Base-by-base conservation (phyloP, 1,284 basidiomycete species). In the Trametes polyzona region DNA sequence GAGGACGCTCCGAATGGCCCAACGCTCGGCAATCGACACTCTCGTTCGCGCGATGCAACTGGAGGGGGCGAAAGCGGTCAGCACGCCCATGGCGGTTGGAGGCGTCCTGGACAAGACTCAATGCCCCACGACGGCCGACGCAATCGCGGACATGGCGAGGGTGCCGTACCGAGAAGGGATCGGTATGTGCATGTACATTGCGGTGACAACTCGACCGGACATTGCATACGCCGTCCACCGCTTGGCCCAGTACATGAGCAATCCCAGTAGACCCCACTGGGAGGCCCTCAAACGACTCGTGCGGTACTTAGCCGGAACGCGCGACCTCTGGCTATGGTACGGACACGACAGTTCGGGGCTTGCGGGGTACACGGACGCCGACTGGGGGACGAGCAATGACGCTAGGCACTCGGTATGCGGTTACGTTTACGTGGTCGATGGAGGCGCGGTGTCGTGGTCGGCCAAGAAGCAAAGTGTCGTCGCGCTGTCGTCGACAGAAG, bases 381-480 rank as follows among this genome's bases (percentile, higher is more conserved):
- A 64, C 58, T 17, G 59, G 44, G 21, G 49, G n/a, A 41, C 49
- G 9, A 30, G 37, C 8, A 39, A 17, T 35, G 30, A 43, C 33
- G 48, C 48, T 26, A 9, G 58, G 43, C 44, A 58, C 46, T 37
- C 48, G 11, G 32, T 51, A 23, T 41, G 50, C 26, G 69, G 71
- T 4, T 72, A 62, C 44, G 54, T 67, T 24, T 56, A 69, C 37
- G 44, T 69, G 23, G 51, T 69, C 21, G 64, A 58, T 33, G 66
- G 68, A 10, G 69, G 64, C 3, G 66, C 69, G 2, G 61, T 74
- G 19, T 68, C 69, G 8, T 75, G 73, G 72, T 51, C 59, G 2
- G 63, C 73, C 11, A 59, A 59, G 52, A 63, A 65, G 44, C 64
- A 65, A 35, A 36, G 42, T 12, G 36, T 52, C 6, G 50, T 57